Base-by-base conservation (phyloP, 257 asterid genomes). In the Ophiorrhiza pumila region DNA sequence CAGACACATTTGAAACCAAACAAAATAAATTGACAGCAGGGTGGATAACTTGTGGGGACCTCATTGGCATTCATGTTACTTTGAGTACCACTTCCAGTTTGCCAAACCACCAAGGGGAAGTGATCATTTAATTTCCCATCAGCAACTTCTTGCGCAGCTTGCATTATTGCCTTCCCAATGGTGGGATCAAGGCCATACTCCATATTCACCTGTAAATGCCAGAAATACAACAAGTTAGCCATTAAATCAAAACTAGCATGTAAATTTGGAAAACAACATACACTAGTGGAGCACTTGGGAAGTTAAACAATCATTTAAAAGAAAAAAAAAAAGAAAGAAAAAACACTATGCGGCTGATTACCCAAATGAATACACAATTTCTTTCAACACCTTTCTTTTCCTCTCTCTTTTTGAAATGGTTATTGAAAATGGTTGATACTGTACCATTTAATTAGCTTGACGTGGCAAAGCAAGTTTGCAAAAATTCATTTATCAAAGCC, bases 1-100 rank as follows among this genome's bases (percentile, higher is more conserved):
- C 37, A 32, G 43, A 23, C 25, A 23, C 53, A 41, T 41, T 32
- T 31, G 29, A 11, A 32, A 69, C 35, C 15, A 34, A 14, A 60
- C 7, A 22, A 15, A 55, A 41, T 3, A 41, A 45, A 63, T 20
- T 13, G 43, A 56, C 35, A 17, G 46, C 29, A 43, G 17, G 63
- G 60, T 65, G 69, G 52, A 29, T 75, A 76, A 61, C 74, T 50
- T 65, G 74, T 66, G 32, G 68, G 61, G 72, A 95, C 99, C 98
- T 95, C 98, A 70, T 95, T 95, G 79, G 99, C 99, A 71, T 95
- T 95, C 99, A 95, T 95, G 84, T 95, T 95, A 77, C 97, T 95
- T 83, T 95, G 99, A 69, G 99, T 95, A 49, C 98, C 99, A 79
- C 98, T 92, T 67, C 99, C 98, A 78, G 99, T 95, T 83, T 92